phyloP scores from a whole-genome alignment of 2,329 filamentous ascomycete genomes.

The Fusarium sp. region DNA sequence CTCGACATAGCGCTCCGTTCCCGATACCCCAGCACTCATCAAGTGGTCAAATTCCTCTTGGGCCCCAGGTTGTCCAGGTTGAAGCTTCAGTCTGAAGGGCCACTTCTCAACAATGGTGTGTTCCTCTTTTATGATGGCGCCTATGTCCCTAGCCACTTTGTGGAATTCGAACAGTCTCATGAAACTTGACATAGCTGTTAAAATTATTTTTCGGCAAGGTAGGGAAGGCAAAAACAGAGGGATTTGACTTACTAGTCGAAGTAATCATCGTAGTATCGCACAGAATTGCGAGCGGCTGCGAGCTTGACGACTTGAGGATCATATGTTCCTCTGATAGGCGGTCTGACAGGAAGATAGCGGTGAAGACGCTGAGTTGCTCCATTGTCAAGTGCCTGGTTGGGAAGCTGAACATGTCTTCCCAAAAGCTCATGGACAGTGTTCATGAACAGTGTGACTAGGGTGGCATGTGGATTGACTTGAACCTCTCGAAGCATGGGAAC shows the following conservation, averaged over 20 bases:
- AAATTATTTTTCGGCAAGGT: neutral
- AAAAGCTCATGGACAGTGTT: neutral
- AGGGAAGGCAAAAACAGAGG: accelerated
- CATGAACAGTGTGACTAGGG: constrained; percentile 25
- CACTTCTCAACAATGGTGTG: constrained; percentile 27
- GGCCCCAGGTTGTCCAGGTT: neutral
- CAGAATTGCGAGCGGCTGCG: neutral
- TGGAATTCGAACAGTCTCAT: neutral
- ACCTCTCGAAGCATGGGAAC: constrained; percentile 4
- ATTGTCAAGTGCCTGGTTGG: neutral
- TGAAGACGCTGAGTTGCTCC: neutral
- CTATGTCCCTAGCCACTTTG: neutral
- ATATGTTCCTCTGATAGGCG: neutral
- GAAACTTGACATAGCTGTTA: neutral
- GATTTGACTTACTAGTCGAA: neutral
- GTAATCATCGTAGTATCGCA: neutral
- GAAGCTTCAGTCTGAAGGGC: constrained; percentile 5
- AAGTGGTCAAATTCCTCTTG: constrained; percentile 5
- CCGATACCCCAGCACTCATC: neutral
- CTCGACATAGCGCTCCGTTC: constrained; percentile 18
- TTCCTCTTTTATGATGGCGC: constrained; percentile 3
- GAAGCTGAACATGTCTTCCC: neutral
- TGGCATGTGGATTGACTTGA: constrained; percentile 16
- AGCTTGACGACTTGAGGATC: neutral
- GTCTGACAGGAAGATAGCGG: neutral